phyloP scores from a whole-genome alignment of 1,284 basidiomycete species.

The Austropuccinia psidii region DNA sequence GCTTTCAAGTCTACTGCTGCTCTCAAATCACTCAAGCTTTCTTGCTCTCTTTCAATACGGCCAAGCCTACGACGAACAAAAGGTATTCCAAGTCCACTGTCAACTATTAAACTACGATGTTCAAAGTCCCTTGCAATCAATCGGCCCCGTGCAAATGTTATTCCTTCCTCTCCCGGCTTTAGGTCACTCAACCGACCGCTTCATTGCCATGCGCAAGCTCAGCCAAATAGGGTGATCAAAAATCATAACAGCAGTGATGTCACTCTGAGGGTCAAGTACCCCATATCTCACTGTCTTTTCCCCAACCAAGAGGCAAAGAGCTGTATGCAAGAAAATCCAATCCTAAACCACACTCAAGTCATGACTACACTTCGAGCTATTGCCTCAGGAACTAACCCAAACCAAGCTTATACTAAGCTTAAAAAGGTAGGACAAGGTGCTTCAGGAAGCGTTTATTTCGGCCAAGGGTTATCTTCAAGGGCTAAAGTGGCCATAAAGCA shows the following conservation, averaged over 20 bases:
- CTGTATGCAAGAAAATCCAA: slow-evolving; percentile 75
- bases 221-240: neutral
- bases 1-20: neutral
- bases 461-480: slow-evolving; percentile 75
- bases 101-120: neutral
- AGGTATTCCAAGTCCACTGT: neutral
- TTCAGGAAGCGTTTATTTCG: slow-evolving; percentile 96
- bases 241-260: neutral
- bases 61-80: neutral
- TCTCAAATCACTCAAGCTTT: neutral
- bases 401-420: slow-evolving; percentile 85
- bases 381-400: slow-evolving; percentile 78
- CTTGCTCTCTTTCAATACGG: slow-evolving; percentile 32
- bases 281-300: slow-evolving; percentile 49
- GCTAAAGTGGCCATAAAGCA: slow-evolving; percentile 98
- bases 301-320: slow-evolving; percentile 56
- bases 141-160: slow-evolving; percentile 40
- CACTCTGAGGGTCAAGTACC: neutral
- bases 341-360: slow-evolving; percentile 94
- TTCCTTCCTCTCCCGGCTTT: slow-evolving; percentile 47
- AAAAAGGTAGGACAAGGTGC: slow-evolving; percentile 98
- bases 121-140: slow-evolving; percentile 38
- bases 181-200: slow-evolving; percentile 52
- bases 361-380: slow-evolving; percentile 93
- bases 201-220: slow-evolving; percentile 47